Percentiles rank a stretch among this genome's conserved stretches.
Conservation (phyloP, 176 grass and related monocot genomes). For the Saccharum officinarum region DNA sequence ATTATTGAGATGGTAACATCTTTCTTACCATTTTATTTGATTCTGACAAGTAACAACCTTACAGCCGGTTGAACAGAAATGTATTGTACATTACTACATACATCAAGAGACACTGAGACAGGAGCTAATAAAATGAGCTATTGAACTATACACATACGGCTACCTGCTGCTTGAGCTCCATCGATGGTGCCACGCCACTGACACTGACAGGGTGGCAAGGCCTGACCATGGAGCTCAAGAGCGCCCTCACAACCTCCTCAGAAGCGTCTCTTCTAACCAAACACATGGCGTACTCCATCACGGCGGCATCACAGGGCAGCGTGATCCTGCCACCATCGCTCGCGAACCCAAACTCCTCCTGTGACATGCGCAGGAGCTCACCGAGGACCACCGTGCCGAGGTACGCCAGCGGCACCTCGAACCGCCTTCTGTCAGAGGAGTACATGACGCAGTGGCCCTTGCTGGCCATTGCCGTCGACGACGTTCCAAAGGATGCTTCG, state of each 20-base stretch:
- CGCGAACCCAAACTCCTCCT: constrained; percentile 45
- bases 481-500: neutral
- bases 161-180: neutral
- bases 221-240: constrained; percentile 38
- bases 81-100: neutral
- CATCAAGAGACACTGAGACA: too few relatives aligned
- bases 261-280: constrained; percentile 45
- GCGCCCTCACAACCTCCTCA: constrained; percentile 14
- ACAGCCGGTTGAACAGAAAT: neutral
- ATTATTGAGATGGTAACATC: neutral
- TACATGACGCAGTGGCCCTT: constrained; percentile 61
- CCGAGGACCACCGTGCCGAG: constrained; percentile 36
- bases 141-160: neutral
- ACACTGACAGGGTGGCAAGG: neutral
- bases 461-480: neutral
- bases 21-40: neutral
- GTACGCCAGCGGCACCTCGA: constrained; percentile 50
- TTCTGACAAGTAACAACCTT: neutral
- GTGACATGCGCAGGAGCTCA: constrained; percentile 54
- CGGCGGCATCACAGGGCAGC: constrained; percentile 36
- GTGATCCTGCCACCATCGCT: constrained; percentile 28
- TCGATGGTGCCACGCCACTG: neutral
- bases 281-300: constrained; percentile 51
- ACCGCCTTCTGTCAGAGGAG: constrained; percentile 20
- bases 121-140: neutral